phyloP scores from a whole-genome alignment of 192 early-diverging fungal species.

The Coemansia sp. region DNA sequence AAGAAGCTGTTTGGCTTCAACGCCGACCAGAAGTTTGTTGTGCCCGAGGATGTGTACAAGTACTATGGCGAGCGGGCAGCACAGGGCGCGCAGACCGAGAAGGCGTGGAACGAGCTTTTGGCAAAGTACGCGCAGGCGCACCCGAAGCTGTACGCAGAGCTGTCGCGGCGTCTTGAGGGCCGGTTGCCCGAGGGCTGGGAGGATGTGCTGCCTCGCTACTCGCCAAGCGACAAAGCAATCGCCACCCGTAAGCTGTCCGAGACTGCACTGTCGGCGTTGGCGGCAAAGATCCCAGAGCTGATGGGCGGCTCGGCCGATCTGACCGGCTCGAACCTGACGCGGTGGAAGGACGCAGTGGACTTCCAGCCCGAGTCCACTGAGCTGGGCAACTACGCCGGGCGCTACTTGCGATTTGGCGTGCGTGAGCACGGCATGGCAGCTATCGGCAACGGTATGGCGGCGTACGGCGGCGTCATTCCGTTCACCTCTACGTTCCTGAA shows the following conservation, averaged over 20 bases:
- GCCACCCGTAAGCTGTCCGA: conserved; percentile 92
- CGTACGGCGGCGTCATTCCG: conserved; percentile 85
- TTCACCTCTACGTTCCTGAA: conserved; percentile 91
- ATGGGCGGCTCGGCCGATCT: conserved; percentile 95
- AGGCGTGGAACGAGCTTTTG: conserved; percentile 75
- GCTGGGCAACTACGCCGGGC: conserved; percentile 81
- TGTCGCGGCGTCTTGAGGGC: conserved; percentile 72
- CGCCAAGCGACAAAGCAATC: conserved; percentile 73
- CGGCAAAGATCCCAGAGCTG: conserved; percentile 78
- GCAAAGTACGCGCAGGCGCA: conserved; percentile 64
- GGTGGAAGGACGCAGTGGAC: conserved; percentile 94
- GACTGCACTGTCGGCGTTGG: conserved; percentile 77
- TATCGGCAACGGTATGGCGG: conserved; percentile 85
- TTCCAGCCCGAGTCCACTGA: conserved; percentile 76
- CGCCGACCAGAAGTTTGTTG: conserved; percentile 68
- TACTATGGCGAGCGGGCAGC: conserved; percentile 56
- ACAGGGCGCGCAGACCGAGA: conserved; percentile 64
- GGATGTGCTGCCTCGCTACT: conserved; percentile 73
- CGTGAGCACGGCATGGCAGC: conserved; percentile 98
- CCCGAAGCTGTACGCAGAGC: conserved; percentile 69
- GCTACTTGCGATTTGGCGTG: conserved; percentile 93
- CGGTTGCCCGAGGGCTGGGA: conserved; percentile 75
- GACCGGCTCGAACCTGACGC: conserved; percentile 93
- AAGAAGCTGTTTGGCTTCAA: conserved; percentile 86
- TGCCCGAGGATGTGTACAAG: conserved; percentile 65